Evolutionary conservation across 169 alveolate genomes (phyloP).

Genomic region (Cardiosporidium cionae): DNA sequence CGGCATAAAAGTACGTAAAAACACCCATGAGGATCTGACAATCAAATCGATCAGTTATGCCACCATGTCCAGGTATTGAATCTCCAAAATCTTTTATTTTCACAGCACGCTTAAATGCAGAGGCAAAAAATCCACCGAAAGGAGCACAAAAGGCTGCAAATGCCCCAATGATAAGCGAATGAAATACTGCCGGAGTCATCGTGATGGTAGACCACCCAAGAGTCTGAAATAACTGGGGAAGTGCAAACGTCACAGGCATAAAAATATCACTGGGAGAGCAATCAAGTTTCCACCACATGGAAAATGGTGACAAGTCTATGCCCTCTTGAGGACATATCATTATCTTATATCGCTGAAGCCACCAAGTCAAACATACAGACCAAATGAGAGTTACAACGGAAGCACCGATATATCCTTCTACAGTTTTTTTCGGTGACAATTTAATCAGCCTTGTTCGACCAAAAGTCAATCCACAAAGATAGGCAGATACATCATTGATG

Average conservation of each 20-base stretch:
- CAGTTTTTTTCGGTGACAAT: constrained; percentile 96
- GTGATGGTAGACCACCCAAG: not conserved
- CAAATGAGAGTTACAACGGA: constrained; percentile 28
- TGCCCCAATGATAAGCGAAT: constrained; percentile 82
- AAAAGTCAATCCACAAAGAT: constrained; percentile 84
- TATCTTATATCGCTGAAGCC: constrained; percentile 51
- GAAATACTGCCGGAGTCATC: constrained; percentile 42
- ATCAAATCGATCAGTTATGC: constrained; percentile 97
- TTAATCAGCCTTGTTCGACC: constrained; percentile 87
- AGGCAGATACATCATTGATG: constrained; percentile 90
- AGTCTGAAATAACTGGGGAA: not conserved
- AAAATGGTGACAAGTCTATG: constrained; percentile 59
- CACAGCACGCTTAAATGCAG: constrained; percentile 97
- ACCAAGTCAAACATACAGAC: constrained; percentile 38
- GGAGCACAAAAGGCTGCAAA: constrained; percentile 96
- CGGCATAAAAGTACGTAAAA: constrained; percentile 28
- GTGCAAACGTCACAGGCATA: not conserved
- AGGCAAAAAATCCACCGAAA: constrained; percentile 99
- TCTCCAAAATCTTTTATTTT: constrained; percentile 96
- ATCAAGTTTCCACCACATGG: constrained; percentile 26
- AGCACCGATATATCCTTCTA: constrained; percentile 91
- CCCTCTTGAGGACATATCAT: constrained; percentile 80
- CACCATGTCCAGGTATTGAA: constrained; percentile 99
- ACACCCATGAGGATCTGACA: constrained; percentile 74
- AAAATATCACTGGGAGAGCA: constrained; percentile 46